These are phyloP conservation scores for Pseudogymnoascus sp. DNA, from an alignment of 2,329 filamentous ascomycete species.

Conservation along the genomic window DNA sequence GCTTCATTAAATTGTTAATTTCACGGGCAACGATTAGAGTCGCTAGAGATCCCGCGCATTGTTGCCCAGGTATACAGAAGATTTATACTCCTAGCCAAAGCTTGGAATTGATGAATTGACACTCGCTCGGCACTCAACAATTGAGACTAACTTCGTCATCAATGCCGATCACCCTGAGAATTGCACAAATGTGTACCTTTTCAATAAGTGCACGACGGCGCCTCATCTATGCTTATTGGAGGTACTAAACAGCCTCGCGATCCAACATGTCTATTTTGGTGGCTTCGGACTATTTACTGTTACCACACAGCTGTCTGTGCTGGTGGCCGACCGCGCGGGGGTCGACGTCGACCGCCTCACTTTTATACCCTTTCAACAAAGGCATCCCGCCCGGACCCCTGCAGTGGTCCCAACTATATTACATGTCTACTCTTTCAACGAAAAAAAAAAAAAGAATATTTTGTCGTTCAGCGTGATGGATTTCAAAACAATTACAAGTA, in stretches of 20 bases:
- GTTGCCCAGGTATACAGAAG: constrained; percentile 2
- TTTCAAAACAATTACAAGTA: constrained; percentile 2
- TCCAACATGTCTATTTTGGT: background rate
- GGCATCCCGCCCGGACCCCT: background rate
- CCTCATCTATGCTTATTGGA: constrained; percentile 1
- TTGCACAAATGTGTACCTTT: background rate
- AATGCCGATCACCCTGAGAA: background rate
- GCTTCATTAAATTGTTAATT: background rate
- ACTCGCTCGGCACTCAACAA: background rate
- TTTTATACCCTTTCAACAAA: background rate
- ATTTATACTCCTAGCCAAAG: background rate
- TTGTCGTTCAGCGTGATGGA: constrained; percentile 5
- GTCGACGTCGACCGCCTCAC: background rate
- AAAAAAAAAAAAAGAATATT: background rate
- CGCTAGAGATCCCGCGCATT: background rate
- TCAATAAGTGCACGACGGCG: background rate
- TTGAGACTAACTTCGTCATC: background rate
- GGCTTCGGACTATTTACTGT: background rate
- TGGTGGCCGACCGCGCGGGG: background rate
- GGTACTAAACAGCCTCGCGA: background rate
- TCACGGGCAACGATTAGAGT: background rate
- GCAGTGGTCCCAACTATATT: background rate
- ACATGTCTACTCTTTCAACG: background rate
- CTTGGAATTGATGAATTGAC: background rate
- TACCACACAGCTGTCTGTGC: background rate